A percentile compares a stretch with the other conserved stretches of the same genome.
phyloP scores from a whole-genome alignment of 257 asterid genomes.

The Plantago elongata region DNA sequence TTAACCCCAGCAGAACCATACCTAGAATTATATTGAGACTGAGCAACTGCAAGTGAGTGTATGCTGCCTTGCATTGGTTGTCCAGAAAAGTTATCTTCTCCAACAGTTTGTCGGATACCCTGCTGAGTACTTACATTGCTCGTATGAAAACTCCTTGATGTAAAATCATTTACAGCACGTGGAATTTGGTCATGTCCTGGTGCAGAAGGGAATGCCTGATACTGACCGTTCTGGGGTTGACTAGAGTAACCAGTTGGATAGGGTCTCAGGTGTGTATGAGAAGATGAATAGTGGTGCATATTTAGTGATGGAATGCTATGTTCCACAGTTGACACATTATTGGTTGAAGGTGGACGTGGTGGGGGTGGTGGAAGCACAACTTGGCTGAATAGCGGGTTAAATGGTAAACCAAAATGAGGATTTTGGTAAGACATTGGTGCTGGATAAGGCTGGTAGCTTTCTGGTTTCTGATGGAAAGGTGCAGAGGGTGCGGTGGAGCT shows the following conservation, averaged over 20 bases:
- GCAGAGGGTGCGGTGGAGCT: conserved; percentile 29
- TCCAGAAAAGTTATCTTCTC: conserved; percentile 31
- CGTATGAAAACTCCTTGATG: conserved; percentile 31
- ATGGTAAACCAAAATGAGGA: conserved; percentile 48
- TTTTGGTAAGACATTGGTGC: conserved; percentile 49
- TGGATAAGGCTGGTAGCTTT: conserved; percentile 38
- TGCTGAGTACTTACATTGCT: conserved; percentile 35
- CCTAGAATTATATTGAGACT: conserved; percentile 34
- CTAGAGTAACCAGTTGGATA: conserved; percentile 36
- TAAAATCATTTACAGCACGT: conserved; percentile 29
- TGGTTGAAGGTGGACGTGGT: conserved; percentile 25
- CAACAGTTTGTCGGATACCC: conserved; percentile 27
- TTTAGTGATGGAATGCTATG: conserved; percentile 2
- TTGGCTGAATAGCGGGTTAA: no score
- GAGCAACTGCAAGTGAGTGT: conserved; percentile 31
- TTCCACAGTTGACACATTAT: conserved; percentile 26
- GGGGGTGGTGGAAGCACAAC: conserved; percentile 21
- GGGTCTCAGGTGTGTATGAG: conserved; percentile 35
- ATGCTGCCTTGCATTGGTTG: conserved; percentile 28
- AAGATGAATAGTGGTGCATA: conserved; percentile 17
- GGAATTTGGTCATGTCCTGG: conserved; percentile 33
- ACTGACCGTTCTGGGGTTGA: conserved; percentile 38
- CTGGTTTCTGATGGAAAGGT: conserved; percentile 26
- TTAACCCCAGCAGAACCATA: conserved; percentile 36
- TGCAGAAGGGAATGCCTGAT: conserved; percentile 33